Percentiles rank a stretch among this genome's conserved stretches.
Conservation (phyloP, 2,329 filamentous ascomycete species). For the Ophiostoma perfectum region DNA sequence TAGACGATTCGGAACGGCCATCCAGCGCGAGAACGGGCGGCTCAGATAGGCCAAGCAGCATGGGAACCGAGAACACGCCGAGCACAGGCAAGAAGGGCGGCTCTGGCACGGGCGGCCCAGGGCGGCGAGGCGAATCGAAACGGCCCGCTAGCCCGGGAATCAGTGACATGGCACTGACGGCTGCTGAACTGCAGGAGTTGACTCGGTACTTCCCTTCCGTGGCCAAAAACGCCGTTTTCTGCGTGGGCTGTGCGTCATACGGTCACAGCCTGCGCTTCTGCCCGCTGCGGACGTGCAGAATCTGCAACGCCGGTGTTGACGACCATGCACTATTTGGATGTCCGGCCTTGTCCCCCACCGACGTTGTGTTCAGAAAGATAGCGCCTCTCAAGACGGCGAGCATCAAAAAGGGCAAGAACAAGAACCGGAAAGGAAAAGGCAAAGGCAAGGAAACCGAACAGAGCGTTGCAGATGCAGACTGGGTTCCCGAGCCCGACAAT, state of each 20-base stretch:
- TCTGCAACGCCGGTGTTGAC: constrained; percentile 39
- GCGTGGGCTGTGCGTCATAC: constrained; percentile 46
- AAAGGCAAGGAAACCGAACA: neutral
- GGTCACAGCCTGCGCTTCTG: constrained; percentile 46
- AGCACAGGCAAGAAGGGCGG: neutral
- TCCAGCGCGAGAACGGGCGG: neutral
- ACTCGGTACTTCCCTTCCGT: constrained; percentile 49
- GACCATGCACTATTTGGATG: constrained; percentile 49
- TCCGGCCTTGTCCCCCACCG: constrained; percentile 34
- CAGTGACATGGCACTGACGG: neutral
- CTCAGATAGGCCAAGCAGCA: neutral
- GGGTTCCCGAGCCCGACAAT: neutral
- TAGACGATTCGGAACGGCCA: neutral
- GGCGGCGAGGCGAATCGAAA: neutral
- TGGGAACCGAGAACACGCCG: neutral
- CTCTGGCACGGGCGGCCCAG: neutral
- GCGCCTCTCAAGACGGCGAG: neutral
- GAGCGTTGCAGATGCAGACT: neutral
- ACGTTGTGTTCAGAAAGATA: neutral
- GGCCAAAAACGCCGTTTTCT: constrained; percentile 40
- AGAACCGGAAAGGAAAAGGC: neutral
- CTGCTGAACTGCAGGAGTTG: constrained; percentile 32
- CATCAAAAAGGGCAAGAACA: constrained; percentile 5
- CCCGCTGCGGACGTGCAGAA: constrained; percentile 43
- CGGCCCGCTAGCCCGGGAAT: neutral